These are phyloP conservation scores for Aspergillus heteromorphus DNA, from an alignment of 495 filamentous ascomycete genomes.

Conservation along the genomic window DNA sequence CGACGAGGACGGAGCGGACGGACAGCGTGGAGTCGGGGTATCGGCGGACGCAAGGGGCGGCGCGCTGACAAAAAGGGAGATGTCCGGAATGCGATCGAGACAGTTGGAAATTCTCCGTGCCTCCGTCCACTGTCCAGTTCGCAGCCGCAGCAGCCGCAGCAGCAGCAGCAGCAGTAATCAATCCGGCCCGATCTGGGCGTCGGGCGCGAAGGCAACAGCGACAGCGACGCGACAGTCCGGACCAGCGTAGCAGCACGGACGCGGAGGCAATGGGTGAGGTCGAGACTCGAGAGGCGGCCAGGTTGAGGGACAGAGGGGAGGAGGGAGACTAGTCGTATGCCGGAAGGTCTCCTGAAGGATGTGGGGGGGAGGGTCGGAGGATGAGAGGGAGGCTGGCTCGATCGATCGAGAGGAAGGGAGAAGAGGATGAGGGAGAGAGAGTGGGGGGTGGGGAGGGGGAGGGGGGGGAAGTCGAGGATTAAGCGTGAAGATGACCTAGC, in stretches of 20 bases:
- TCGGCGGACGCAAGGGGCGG: slow-evolving; percentile 9
- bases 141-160: too few species aligned
- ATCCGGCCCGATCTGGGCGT: slow-evolving; percentile 16
- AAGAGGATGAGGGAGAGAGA: slow-evolving; percentile 13
- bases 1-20: neutral
- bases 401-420: neutral
- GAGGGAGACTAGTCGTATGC: too few species aligned
- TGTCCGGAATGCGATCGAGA: slow-evolving; percentile 11
- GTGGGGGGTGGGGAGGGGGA: slow-evolving; percentile 17
- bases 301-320: neutral
- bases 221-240: too few species aligned
- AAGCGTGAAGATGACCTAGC: slow-evolving; percentile 26
- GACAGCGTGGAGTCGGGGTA: neutral
- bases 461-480: slow-evolving; percentile 14
- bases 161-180: slow-evolving; percentile 4
- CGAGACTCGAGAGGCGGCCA: neutral
- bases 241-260: too few species aligned
- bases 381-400: neutral
- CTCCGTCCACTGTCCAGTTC: too few species aligned
- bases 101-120: slow-evolving; percentile 16
- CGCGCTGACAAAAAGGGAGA: neutral
- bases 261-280: too few species aligned
- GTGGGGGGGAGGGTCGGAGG: neutral
- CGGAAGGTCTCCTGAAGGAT: too few species aligned
- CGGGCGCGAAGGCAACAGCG: slow-evolving; percentile 14